Base-by-base conservation (phyloP, 345 rosid species). In the Lepidium africanum region DNA sequence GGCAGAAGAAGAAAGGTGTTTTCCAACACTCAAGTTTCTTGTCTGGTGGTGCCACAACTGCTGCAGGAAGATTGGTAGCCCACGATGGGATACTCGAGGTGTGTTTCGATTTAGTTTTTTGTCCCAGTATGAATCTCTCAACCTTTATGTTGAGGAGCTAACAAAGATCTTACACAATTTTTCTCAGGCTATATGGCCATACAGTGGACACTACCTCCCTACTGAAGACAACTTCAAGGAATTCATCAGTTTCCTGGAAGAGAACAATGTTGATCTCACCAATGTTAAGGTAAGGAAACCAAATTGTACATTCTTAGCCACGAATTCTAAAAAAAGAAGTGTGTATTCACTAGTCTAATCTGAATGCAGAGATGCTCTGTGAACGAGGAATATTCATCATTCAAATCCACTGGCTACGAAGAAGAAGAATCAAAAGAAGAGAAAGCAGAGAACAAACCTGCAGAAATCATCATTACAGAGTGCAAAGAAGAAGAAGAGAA, bases 191-290 rank as follows among this genome's bases (percentile, higher is more conserved):
- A 67, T 82, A 51, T 86, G 87, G 91, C 81, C 91, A 38, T 84
- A 86, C 69, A 86, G 91, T 65, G 91, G 91, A 49, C 91, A 86
- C 63, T 86, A 86, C 61, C 85, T 76, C 53, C 89, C 88, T 60
- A 74, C 89, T 7, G 84, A 84, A 77, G 91, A 86, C 68, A 84
- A 82, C 70, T 86, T 86, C 68, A 78, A 30, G 61, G 87, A 80
- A 5, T 77, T 86, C 64, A 71, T 86, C 46, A 61, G 38, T 74
- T 86, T 86, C 70, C 79, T 86, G 2, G 81, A 78, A 79, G 87
- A 86, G 66, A 73, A 84, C 51, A 76, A 72, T 56, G 74, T 86
- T 62, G 89, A 86, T 70, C 56, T 86, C 60, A 82, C 83, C 47
- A 50, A 78, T 35, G 89, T 86, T 25, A 81, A 84, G 87, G 92